Conservation (phyloP, 148 eudicot species). For the Spergularia bocconei region DNA sequence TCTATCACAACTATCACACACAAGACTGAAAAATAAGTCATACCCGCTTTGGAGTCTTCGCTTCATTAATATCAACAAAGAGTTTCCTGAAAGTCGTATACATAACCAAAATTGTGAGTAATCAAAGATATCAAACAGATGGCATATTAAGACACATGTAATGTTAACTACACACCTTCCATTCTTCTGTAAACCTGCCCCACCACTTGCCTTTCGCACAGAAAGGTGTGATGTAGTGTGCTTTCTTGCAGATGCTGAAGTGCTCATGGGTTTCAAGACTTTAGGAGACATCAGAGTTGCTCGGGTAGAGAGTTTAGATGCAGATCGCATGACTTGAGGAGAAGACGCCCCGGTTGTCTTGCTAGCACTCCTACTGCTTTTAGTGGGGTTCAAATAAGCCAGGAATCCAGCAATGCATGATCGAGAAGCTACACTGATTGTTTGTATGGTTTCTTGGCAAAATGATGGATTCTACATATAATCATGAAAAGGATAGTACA, state of each 20-base stretch:
- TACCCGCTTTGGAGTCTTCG: slow-evolving; percentile 40
- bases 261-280: slow-evolving; percentile 34
- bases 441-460: slow-evolving; percentile 68
- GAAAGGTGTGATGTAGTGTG: slow-evolving; percentile 33
- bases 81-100: slow-evolving; percentile 44
- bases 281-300: slow-evolving; percentile 38
- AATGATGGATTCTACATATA: slow-evolving; percentile 53
- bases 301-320: slow-evolving; percentile 25
- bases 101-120: slow-evolving; percentile 5
- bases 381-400: slow-evolving; percentile 37
- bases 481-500: not conserved
- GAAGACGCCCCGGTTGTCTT: slow-evolving; percentile 38
- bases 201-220: slow-evolving; percentile 28
- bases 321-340: slow-evolving; percentile 34
- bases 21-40: not conserved
- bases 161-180: slow-evolving; percentile 50
- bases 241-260: slow-evolving; percentile 47
- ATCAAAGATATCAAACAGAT: not conserved
- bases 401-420: slow-evolving; percentile 52
- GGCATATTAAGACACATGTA: not conserved
- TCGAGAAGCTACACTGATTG: slow-evolving; percentile 66
- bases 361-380: slow-evolving; percentile 38
- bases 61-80: slow-evolving; percentile 35
- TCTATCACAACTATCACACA: not conserved
- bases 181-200: slow-evolving; percentile 22